A percentile compares a stretch with the other conserved stretches of the same genome.
phyloP scores from a whole-genome alignment of 441 rosid genomes.

The Pelargonium myrrhifolium region DNA sequence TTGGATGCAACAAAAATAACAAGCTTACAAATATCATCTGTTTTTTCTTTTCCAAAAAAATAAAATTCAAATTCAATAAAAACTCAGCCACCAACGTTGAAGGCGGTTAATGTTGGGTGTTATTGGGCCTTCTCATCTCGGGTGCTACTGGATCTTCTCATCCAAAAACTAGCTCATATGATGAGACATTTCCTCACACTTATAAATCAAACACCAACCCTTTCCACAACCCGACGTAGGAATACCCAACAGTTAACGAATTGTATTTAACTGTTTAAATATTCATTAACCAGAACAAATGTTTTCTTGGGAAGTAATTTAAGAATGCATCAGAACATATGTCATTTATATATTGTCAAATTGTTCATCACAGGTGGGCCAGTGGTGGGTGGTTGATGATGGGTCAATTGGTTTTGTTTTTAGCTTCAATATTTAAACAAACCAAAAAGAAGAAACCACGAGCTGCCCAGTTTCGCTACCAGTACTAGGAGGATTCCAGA shows the following conservation, averaged over 20 bases:
- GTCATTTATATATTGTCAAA: background rate
- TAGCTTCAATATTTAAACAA: background rate
- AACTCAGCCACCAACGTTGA: conserved; percentile 1
- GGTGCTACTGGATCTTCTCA: too few species aligned
- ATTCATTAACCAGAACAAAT: too few species aligned
- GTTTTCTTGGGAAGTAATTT: too few species aligned
- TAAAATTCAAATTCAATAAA: background rate
- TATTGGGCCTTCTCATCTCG: too few species aligned
- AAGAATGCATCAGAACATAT: background rate
- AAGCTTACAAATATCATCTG: too few species aligned
- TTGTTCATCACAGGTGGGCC: background rate
- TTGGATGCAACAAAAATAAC: too few species aligned
- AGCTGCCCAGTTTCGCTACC: background rate
- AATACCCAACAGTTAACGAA: too few species aligned
- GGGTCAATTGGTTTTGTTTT: background rate
- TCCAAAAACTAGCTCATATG: too few species aligned
- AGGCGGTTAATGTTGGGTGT: background rate
- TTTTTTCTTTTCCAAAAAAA: background rate
- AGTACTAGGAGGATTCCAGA: background rate
- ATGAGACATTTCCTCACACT: too few species aligned
- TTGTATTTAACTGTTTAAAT: too few species aligned
- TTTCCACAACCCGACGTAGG: too few species aligned
- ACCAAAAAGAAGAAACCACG: background rate
- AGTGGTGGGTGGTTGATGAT: background rate
- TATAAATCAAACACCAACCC: too few species aligned